Evolutionary conservation across 306 rosid genomes (phyloP), one percentile per base, ranked within the genome.

Genomic region (Macrotyloma uniflorum): DNA sequence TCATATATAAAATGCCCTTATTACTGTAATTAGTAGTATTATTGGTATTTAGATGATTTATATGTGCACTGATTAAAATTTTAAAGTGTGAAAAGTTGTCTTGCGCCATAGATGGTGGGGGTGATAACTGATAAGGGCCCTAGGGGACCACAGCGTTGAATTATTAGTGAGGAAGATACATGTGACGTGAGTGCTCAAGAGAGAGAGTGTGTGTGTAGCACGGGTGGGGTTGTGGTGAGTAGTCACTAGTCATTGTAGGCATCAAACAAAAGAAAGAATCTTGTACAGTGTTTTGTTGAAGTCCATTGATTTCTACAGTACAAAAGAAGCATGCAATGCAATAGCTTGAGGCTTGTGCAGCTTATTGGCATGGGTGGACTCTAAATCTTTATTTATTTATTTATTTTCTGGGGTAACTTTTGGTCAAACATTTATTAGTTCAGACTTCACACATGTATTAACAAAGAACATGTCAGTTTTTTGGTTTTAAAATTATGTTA

Each of bases 101-200:
- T 54, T 71, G 80, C 22, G 14, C 5, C 49, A 38, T 42, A 50
- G 81, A 65, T 54, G 81, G 75, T 33, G 72, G 63, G 63, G 70
- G 58, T 46, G 77, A 50, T 38, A 57, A 50, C 66, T 54, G 16
- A 53, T 20, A 0, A 51, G 23, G 54, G 54, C 12, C 57, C 24
- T 4, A 4, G n/a, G 89, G 90, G 91, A 64, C 93, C 89, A 77
- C 88, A 0, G 26, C 13, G 76, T 85, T 86, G 90, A 85, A 92
- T 87, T 87, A 87, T 90, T 87, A 46, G 77, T 8, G 30, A n/a
- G 68, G 79, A 57, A 58, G 74, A 51, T 36, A 50, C 71, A 77
- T 19, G 43, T 45, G 74, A 46, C 74, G 67, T 14, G 49, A 18
- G 19, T 16, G 19, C 2, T 7, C 12, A 33, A 33, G 18, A 28